Base-by-base conservation (phyloP, 306 rosid genomes). In the Ziziphus jujuba region DNA sequence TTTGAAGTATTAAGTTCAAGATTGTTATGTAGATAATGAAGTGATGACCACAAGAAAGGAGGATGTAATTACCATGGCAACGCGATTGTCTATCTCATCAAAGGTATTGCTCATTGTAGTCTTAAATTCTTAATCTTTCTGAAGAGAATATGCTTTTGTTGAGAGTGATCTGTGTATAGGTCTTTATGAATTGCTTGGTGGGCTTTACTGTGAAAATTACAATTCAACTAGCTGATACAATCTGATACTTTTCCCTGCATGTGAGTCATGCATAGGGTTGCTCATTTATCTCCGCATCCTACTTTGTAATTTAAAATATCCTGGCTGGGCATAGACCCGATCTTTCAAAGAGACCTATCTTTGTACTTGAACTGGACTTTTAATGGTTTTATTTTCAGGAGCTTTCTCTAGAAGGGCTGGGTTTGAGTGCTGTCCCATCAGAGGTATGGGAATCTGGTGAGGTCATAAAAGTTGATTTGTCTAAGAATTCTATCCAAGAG, bases 401-500 rank as follows among this genome's bases (percentile, higher is more conserved):
- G 77, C 84, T 92, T 76, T 87, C 90, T 53, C 72, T 92, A 84
- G 87, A 77, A 78, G 92, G 95, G 73, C 28, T 84, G 71, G 95
- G 86, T 70, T 88, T 92, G 84, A 84, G 57, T 82, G 61, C 72
- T 68, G 89, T 92, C 70, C 96, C 96, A 53, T 75, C 93, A 59
- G 91, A 92, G 80, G 91, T 86, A 51, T 90, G 93, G 97, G 89
- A 86, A 77, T 84, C 88, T 2, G 77, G 79, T 78, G 98, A 87
- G 77, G 65, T 87, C 44, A 56, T 75, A 59, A 90, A 84, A 81
- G 82, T 90, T 63, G 79, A 87, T 78, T 87, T 92, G 63, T 86
- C 98, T 28, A 81, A 66, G 74, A 92, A 92, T 77, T 88, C 90
- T 77, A 84, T 92, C 76, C 87, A 86, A 75, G 96, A 87, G 77